Percentiles rank a stretch among this genome's conserved stretches.
Conservation (phyloP, 2,329 filamentous ascomycete species). For the Helminthosporium solani region DNA sequence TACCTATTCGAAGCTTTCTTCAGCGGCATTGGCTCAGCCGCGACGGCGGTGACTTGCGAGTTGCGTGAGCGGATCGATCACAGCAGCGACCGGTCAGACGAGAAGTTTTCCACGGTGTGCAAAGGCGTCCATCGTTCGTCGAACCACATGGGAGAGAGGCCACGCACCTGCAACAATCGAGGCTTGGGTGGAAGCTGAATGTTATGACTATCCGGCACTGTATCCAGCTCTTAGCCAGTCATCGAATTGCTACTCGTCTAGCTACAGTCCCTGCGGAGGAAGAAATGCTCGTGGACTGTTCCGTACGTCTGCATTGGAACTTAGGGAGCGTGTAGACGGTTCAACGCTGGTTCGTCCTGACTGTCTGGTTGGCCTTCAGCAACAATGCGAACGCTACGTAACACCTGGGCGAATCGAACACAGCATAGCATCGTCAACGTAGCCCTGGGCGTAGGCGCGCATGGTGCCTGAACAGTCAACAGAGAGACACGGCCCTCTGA, state of each 20-base stretch:
- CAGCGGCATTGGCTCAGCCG: neutral
- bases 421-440: neutral
- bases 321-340: too few relatives aligned
- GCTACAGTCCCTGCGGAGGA: neutral
- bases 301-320: neutral
- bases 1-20: neutral
- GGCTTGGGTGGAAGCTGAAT: neutral
- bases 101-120: neutral
- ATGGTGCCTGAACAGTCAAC: neutral
- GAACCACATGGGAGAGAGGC: neutral
- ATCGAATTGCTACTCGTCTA: neutral
- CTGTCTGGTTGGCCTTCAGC: too few relatives aligned
- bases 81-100: neutral
- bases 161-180: neutral
- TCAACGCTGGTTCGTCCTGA: neutral
- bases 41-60: neutral
- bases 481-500: too few relatives aligned
- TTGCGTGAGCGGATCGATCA: neutral
- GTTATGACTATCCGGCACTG: neutral
- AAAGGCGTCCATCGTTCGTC: neutral
- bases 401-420: constrained; percentile 3
- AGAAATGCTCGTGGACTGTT: neutral
- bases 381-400: constrained; percentile 2
- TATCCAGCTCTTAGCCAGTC: neutral
- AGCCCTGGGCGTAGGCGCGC: constrained; percentile 3